phyloP scores from a whole-genome alignment of 164 flowering plant genomes.

The Vitis rotundifolia region DNA sequence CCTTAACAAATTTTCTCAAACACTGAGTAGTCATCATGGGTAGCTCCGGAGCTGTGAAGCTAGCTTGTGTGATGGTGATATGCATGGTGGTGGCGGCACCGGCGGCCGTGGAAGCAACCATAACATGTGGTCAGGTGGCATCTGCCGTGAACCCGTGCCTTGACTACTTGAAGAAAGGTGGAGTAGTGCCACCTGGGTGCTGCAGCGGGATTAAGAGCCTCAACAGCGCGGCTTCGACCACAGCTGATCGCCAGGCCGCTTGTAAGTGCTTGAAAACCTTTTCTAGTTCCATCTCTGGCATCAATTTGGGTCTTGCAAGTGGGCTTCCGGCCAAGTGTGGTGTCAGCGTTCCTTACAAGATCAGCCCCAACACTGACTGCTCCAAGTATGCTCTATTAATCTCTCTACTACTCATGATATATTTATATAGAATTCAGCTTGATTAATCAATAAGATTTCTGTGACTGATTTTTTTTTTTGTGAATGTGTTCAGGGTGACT shows the following conservation, averaged over 20 bases:
- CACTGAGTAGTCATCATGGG: no score
- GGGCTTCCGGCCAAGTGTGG: slow-evolving; percentile 19
- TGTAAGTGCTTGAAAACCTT: slow-evolving; percentile 18
- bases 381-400: background rate
- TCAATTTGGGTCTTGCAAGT: slow-evolving; percentile 1
- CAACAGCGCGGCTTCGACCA: slow-evolving; percentile 4
- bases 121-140: slow-evolving; percentile 11
- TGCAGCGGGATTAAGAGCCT: slow-evolving; percentile 18
- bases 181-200: background rate
- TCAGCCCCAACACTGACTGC: slow-evolving; percentile 21
- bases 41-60: background rate
- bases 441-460: no score
- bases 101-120: no score
- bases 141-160: slow-evolving; percentile 4
- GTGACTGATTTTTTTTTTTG: no score
- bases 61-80: slow-evolving; percentile 1
- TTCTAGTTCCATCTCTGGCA: background rate
- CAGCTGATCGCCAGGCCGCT: slow-evolving; percentile 20
- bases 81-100: background rate
- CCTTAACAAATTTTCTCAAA: no score
- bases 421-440: no score
- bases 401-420: no score
- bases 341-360: slow-evolving; percentile 18
- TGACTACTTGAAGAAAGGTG: background rate
- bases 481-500: background rate